phyloP scores from a whole-genome alignment of 805 yeast genomes.

The Citeromyces nyonsensis region DNA sequence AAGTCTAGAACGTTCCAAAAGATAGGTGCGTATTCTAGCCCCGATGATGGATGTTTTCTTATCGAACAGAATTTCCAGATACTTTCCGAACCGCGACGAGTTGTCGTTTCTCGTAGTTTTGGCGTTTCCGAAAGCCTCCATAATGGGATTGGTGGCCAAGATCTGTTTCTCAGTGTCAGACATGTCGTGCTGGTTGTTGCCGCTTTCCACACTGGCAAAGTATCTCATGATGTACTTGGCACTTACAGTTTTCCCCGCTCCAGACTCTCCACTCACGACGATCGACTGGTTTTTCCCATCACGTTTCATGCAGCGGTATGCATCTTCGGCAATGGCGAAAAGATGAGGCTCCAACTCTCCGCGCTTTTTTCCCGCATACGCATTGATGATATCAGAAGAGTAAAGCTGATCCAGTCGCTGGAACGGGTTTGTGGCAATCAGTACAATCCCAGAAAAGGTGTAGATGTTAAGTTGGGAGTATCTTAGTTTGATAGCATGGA shows the following conservation, averaged over 20 bases:
- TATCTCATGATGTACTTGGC: constrained; percentile 97
- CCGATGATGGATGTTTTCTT: constrained; percentile 69
- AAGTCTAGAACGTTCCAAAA: constrained; percentile 84
- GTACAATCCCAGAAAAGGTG: constrained; percentile 92
- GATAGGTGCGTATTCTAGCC: constrained; percentile 84
- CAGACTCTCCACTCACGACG: constrained; percentile 94
- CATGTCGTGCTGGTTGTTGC: constrained; percentile 42
- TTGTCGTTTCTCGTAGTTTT: constrained; percentile 95
- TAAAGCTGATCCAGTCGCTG: constrained; percentile 84
- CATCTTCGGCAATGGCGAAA: constrained; percentile 96
- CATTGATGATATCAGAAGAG: constrained; percentile 85
- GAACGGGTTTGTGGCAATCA: constrained; percentile 93
- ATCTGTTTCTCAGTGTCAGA: constrained; percentile 88
- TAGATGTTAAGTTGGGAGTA: constrained; percentile 84
- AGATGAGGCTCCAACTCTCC: constrained; percentile 96
- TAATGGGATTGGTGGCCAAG: constrained; percentile 90
- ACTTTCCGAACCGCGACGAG: constrained; percentile 95
- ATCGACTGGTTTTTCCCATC: constrained; percentile 84
- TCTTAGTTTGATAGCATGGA: constrained; percentile 83
- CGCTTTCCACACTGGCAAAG: constrained; percentile 80
- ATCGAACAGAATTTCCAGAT: constrained; percentile 81
- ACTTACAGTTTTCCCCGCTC: constrained; percentile 96
- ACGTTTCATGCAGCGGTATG: constrained; percentile 85
- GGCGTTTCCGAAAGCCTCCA: constrained; percentile 98
- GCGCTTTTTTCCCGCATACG: constrained; percentile 82